These are phyloP conservation scores for Kluyveromyces sp. DNA, from an alignment of 1,139 yeast genomes.

Conservation along the genomic window DNA sequence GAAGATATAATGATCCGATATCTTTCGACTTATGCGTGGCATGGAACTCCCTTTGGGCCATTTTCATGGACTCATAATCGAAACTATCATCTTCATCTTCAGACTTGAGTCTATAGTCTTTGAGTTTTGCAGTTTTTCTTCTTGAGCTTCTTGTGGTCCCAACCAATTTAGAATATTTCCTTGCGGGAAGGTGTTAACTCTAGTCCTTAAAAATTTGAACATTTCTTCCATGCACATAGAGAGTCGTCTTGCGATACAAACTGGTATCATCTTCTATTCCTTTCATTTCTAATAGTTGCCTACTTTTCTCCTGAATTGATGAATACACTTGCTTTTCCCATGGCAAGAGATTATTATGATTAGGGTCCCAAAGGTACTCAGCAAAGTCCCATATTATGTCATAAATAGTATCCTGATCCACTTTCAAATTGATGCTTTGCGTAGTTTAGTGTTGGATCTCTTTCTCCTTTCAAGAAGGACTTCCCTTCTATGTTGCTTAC, in stretches of 20 bases:
- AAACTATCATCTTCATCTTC: constrained; percentile 7
- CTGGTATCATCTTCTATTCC: neutral
- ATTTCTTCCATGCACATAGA: neutral
- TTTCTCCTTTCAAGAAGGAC: constrained; percentile 37
- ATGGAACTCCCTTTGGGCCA: constrained; percentile 8
- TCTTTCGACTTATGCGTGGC: constrained; percentile 14
- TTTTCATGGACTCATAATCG: constrained; percentile 7
- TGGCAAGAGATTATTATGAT: constrained; percentile 1
- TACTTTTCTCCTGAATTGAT: neutral
- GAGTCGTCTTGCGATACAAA: neutral
- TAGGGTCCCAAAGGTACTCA: constrained; percentile 2
- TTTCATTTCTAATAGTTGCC: neutral
- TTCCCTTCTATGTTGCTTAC: constrained; percentile 20
- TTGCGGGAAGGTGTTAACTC: constrained; percentile 7
- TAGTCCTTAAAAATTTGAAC: constrained; percentile 13
- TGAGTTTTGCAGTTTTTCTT: constrained; percentile 17
- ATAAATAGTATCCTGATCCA: neutral
- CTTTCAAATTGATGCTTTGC: neutral
- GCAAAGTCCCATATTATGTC: constrained; percentile 2
- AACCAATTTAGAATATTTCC: constrained; percentile 2
- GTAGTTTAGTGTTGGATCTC: constrained; percentile 32
- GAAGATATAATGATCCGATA: constrained; percentile 11
- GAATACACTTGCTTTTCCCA: constrained; percentile 1
- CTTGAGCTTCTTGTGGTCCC: constrained; percentile 19
- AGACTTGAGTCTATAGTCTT: constrained; percentile 13